Evolutionary conservation across 768 basidiomycete species (phyloP).

Genomic region (Hypholoma fasciculare): DNA sequence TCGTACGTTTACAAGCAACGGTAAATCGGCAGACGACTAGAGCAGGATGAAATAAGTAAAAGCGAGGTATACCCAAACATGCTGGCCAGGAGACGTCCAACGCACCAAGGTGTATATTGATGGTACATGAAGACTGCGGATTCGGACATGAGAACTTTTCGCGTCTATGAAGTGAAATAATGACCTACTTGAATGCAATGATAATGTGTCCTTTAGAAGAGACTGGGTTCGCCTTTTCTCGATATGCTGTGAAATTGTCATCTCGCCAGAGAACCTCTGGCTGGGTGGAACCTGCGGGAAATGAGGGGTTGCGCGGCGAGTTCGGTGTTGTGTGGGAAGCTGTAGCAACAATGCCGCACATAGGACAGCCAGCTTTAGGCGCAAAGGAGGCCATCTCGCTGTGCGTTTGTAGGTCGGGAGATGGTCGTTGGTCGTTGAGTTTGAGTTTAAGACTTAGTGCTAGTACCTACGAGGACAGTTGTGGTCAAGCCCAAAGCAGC

Average conservation of each 20-base stretch:
- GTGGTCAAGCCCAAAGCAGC: neutral
- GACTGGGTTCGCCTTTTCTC: constrained; percentile 68
- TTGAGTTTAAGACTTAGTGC: neutral
- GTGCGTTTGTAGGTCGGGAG: neutral
- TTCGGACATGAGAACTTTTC: constrained; percentile 6
- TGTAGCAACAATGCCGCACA: constrained; percentile 71
- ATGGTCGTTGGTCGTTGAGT: too few relatives aligned
- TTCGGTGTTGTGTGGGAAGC: constrained; percentile 45
- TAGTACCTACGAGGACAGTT: neutral
- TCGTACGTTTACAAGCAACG: constrained; percentile 64
- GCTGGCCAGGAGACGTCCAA: too few relatives aligned
- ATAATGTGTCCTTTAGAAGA: constrained; percentile 75
- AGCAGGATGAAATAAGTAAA: too few relatives aligned
- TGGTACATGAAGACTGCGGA: constrained; percentile 68
- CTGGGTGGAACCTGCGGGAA: constrained; percentile 45
- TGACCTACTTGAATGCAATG: constrained; percentile 72
- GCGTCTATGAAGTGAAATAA: neutral
- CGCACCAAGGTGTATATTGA: constrained; percentile 70
- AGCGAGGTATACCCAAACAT: too few relatives aligned
- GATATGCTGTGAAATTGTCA: constrained; percentile 74
- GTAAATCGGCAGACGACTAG: constrained; percentile 74
- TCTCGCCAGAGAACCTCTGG: constrained; percentile 74
- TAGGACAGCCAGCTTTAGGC: constrained; percentile 69
- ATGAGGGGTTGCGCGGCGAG: constrained; percentile 46
- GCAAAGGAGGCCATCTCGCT: constrained; percentile 49